A percentile compares a stretch with the other conserved stretches of the same genome.
Conservation (phyloP, 495 filamentous ascomycete species). For the Apiosordaria backusii region DNA sequence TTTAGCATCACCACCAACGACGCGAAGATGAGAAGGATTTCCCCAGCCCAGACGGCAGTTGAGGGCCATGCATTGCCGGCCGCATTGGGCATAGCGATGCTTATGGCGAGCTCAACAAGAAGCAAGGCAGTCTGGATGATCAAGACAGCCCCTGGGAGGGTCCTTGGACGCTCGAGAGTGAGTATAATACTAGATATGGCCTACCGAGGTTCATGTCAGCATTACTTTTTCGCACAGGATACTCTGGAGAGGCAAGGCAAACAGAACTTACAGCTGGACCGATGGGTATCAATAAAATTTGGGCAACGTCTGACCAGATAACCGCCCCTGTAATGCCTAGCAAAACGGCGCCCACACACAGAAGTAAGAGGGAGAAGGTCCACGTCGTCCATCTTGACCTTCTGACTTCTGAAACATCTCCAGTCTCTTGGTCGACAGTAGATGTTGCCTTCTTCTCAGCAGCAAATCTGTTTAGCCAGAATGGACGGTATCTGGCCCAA, state of each 20-base stretch:
- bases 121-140: slow-evolving; percentile 23
- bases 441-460: slow-evolving; percentile 13
- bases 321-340: slow-evolving; percentile 15
- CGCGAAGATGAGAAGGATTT: slow-evolving; percentile 16
- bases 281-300: slow-evolving; percentile 20
- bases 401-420: background rate
- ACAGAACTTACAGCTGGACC: slow-evolving; percentile 26
- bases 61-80: slow-evolving; percentile 8
- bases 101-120: slow-evolving; percentile 15
- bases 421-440: slow-evolving; percentile 15
- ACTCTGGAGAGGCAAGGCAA: background rate
- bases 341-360: slow-evolving; percentile 8
- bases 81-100: slow-evolving; percentile 14
- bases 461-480: slow-evolving; percentile 32
- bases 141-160: slow-evolving; percentile 25
- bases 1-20: slow-evolving; percentile 54
- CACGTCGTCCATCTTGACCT: slow-evolving; percentile 13
- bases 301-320: slow-evolving; percentile 12
- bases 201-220: slow-evolving; percentile 12
- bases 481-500: slow-evolving; percentile 25
- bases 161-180: slow-evolving; percentile 26
- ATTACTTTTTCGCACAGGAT: background rate
- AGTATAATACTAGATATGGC: slow-evolving; percentile 25
- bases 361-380: slow-evolving; percentile 22
- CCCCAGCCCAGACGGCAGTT: slow-evolving; percentile 12